Percentiles rank a stretch among this genome's conserved stretches.
Conservation (phyloP, 176 grass and related monocot species). For the Juncus inflexus region DNA sequence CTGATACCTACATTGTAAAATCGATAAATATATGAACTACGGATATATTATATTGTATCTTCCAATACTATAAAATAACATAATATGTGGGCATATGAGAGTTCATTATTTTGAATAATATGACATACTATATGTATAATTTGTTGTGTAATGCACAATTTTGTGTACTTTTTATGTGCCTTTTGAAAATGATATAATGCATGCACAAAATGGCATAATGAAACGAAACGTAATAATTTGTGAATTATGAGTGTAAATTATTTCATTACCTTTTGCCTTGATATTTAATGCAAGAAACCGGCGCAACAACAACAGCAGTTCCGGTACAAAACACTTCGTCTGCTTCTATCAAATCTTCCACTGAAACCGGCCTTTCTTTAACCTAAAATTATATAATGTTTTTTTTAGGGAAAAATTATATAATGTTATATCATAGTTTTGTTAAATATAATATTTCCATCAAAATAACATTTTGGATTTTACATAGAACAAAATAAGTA, state of each 20-base stretch:
- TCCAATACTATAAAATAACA: background rate
- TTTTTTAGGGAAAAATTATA: too few species aligned
- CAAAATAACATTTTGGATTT: background rate
- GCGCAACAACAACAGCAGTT: conserved; percentile 76
- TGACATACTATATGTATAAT: too few species aligned
- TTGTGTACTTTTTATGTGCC: too few species aligned
- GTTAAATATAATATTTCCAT: background rate
- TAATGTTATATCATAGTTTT: background rate
- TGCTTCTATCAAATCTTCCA: conserved; percentile 58
- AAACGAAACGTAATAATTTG: too few species aligned
- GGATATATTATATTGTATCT: background rate
- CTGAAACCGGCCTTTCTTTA: conserved; percentile 56
- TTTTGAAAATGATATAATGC: too few species aligned
- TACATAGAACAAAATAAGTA: too few species aligned
- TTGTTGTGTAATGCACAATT: too few species aligned
- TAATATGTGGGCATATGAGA: background rate
- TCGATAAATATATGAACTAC: background rate
- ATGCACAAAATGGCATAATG: too few species aligned
- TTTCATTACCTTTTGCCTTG: conserved; percentile 47
- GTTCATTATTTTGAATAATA: too few species aligned
- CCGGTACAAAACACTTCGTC: conserved; percentile 97
- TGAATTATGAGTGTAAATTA: too few species aligned
- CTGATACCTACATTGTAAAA: conserved; percentile 35
- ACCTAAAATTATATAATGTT: conserved; percentile 33
- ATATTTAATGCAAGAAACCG: conserved; percentile 56